Percentiles rank a stretch among this genome's conserved stretches.
These are phyloP conservation scores for Fusarium ramigenum DNA, from an alignment of 2,329 filamentous ascomycete species.

Conservation along the genomic window DNA sequence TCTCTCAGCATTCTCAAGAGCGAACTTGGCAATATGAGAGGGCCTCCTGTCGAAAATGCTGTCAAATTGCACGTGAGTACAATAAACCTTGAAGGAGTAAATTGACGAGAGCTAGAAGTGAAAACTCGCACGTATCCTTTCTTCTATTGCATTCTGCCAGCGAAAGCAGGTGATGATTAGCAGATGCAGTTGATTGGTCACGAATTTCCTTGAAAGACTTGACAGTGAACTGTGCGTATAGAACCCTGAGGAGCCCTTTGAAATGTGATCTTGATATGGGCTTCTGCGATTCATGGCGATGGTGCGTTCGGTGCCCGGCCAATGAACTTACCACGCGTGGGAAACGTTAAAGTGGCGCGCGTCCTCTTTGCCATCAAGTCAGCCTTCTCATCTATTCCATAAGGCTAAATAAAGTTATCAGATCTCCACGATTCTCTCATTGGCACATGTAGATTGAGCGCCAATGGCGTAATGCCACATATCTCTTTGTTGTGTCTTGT, in stretches of 20 bases:
- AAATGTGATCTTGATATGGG: no score
- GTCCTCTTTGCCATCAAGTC: no score
- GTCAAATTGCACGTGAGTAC: not conserved
- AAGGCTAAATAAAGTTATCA: not conserved
- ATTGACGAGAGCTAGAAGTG: accelerated
- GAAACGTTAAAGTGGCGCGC: no score
- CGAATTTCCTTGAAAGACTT: accelerated
- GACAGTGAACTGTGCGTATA: accelerated
- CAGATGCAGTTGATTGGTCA: not conserved
- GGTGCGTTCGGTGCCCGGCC: no score
- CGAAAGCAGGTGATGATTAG: accelerated
- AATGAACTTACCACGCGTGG: no score
- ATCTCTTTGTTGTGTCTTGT: not conserved
- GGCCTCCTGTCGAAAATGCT: not conserved
- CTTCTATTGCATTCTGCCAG: not conserved
- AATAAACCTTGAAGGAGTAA: not conserved
- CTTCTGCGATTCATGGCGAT: no score
- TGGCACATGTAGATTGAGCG: not conserved
- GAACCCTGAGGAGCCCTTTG: no score
- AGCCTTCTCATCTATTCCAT: no score
- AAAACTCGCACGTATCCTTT: no score
- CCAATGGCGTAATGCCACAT: not conserved
- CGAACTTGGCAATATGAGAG: not conserved
- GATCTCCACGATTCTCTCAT: not conserved
- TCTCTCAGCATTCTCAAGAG: not conserved